Conservation (phyloP, 129 eudicot genomes). For the Apium graveolens region DNA sequence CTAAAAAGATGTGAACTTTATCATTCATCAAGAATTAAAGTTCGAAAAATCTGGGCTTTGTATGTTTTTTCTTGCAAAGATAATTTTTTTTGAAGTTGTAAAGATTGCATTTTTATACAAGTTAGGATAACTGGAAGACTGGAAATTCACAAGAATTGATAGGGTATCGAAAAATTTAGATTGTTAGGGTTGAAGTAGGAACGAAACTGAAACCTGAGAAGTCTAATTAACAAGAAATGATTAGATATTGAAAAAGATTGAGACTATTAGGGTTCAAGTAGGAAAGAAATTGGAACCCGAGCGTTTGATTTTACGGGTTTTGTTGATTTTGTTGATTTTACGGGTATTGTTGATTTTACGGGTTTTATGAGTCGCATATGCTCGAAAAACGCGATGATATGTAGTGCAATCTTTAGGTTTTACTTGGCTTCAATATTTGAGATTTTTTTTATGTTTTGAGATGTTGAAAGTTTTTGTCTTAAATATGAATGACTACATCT, state of each 20-base stretch:
- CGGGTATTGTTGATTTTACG: too few relatives aligned
- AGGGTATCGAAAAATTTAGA: background rate
- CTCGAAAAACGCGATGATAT: too few relatives aligned
- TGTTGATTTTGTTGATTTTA: background rate
- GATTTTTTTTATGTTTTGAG: background rate
- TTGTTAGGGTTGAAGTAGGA: background rate
- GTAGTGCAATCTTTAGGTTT: background rate
- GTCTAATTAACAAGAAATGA: background rate
- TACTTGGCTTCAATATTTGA: too few relatives aligned
- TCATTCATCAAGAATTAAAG: too few relatives aligned
- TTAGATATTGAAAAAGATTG: background rate
- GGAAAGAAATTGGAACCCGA: background rate
- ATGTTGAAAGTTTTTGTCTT: background rate
- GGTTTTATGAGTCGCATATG: too few relatives aligned
- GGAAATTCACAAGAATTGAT: background rate
- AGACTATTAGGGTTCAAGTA: background rate
- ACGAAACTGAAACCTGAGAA: background rate
- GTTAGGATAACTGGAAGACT: background rate
- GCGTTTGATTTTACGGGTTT: background rate
- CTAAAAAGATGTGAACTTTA: too few relatives aligned
- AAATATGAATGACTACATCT: background rate
- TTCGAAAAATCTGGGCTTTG: background rate
- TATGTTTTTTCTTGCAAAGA: background rate
- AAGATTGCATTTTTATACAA: background rate
- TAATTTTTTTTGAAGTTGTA: background rate